These are phyloP conservation scores for Nakazawaea wickerhamii DNA, from an alignment of 805 yeast species.

Conservation along the genomic window DNA sequence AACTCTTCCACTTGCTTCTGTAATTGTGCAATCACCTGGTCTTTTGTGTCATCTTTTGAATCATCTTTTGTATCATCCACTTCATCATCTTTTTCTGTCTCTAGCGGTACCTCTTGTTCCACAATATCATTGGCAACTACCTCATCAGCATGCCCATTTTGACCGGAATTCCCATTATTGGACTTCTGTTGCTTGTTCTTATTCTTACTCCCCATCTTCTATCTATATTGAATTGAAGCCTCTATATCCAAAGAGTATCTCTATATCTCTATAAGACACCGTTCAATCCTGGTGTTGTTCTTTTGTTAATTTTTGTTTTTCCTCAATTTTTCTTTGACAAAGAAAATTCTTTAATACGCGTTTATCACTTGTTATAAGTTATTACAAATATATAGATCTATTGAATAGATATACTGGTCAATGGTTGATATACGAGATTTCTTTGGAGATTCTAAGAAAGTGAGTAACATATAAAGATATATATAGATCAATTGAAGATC, in stretches of 20 bases:
- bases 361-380: too few relatives aligned
- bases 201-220: conserved; percentile 11
- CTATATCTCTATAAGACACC: neutral
- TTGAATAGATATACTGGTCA: too few relatives aligned
- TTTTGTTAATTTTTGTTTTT: too few relatives aligned
- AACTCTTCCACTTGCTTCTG: conserved; percentile 1
- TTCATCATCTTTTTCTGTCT: neutral
- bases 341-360: too few relatives aligned
- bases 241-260: neutral
- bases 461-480: conserved; percentile 7
- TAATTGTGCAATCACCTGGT: neutral
- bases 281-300: too few relatives aligned
- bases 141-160: neutral
- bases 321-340: too few relatives aligned
- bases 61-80: neutral
- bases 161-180: neutral
- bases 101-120: neutral
- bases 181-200: conserved; percentile 19
- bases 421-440: conserved; percentile 38
- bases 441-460: conserved; percentile 23
- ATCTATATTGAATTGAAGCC: neutral
- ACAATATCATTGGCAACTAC: neutral
- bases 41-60: neutral
- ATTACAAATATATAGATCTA: too few relatives aligned
- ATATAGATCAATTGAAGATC: neutral